A percentile compares a stretch with the other conserved stretches of the same genome.
These are phyloP conservation scores for Cladosporium sp. DNA, from an alignment of 2,329 filamentous ascomycete genomes.

Conservation along the genomic window DNA sequence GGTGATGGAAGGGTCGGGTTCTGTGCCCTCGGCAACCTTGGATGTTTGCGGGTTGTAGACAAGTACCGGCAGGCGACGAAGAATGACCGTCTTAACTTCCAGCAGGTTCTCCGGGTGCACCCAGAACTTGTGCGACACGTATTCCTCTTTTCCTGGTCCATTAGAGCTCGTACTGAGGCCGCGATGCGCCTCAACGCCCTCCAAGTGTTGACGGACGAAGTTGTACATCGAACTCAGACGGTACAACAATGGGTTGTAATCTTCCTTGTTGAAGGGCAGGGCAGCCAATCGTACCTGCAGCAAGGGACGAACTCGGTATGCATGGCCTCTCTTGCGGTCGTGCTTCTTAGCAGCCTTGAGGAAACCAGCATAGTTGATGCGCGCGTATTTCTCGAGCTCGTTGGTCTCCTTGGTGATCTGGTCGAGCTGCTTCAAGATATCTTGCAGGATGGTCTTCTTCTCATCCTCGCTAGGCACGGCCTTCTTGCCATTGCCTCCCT, in stretches of 20 bases:
- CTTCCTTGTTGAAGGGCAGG: conserved; percentile 91
- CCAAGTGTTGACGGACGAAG: conserved; percentile 81
- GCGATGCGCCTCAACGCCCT: conserved; percentile 47
- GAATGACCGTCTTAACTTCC: conserved; percentile 93
- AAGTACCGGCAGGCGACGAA: conserved; percentile 84
- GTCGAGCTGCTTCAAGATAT: conserved; percentile 79
- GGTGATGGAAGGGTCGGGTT: conserved; percentile 83
- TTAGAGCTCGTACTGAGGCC: conserved; percentile 25
- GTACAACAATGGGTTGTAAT: conserved; percentile 86
- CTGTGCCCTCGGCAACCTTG: conserved; percentile 75
- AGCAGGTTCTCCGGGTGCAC: conserved; percentile 92
- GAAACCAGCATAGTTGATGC: conserved; percentile 96
- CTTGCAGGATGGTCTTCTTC: conserved; percentile 58
- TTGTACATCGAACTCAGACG: conserved; percentile 92
- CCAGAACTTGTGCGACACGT: conserved; percentile 62
- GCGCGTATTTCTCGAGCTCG: conserved; percentile 91
- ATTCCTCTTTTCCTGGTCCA: conserved; percentile 30
- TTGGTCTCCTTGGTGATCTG: conserved; percentile 85
- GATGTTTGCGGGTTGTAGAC: conserved; percentile 88
- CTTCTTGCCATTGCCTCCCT: conserved; percentile 36
- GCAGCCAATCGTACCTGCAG: conserved; percentile 87
- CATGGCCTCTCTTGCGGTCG: conserved; percentile 83
- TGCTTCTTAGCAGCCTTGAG: conserved; percentile 99
- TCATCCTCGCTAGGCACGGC: conserved; percentile 42
- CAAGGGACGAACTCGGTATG: conserved; percentile 87